Conservation (phyloP, 129 eudicot genomes). For the Ambrosia trifida region DNA sequence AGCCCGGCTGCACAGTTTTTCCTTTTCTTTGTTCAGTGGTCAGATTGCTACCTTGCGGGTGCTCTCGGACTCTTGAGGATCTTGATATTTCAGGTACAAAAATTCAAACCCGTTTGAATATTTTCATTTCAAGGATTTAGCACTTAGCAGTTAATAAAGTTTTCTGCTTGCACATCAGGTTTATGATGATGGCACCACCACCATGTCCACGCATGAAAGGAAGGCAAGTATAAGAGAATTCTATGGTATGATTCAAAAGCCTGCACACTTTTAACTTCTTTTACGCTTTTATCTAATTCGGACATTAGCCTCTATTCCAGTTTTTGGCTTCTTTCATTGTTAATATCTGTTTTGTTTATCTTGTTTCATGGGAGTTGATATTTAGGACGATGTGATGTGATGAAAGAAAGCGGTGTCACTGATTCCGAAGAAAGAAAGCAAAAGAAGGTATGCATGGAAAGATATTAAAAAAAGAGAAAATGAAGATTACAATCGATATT, state of each 20-base stretch:
- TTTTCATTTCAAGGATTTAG: neutral
- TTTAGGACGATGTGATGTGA: conserved; percentile 21
- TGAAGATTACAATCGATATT: conserved; percentile 40
- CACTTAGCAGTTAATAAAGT: conserved; percentile 9
- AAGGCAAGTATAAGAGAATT: conserved; percentile 91
- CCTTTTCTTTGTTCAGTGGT: conserved; percentile 92
- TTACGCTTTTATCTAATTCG: neutral
- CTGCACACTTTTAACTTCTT: neutral
- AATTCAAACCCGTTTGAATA: conserved; percentile 1
- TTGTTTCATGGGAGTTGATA: conserved; percentile 8
- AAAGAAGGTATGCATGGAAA: conserved; percentile 61
- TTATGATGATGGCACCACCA: conserved; percentile 95
- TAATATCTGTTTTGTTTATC: neutral
- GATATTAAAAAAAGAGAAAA: conserved; percentile 67
- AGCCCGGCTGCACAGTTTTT: conserved; percentile 89
- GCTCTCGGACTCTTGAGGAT: conserved; percentile 86
- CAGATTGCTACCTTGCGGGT: conserved; percentile 89
- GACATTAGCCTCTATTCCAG: neutral
- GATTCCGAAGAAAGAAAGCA: conserved; percentile 71
- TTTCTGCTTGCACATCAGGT: conserved; percentile 47
- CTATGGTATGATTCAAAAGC: conserved; percentile 54
- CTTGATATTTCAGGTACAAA: conserved; percentile 75
- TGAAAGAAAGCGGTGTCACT: conserved; percentile 56
- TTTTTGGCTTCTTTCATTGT: conserved; percentile 11
- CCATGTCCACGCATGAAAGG: conserved; percentile 87